Base-by-base conservation (phyloP, 768 basidiomycete genomes). In the Tulasnella sp. region DNA sequence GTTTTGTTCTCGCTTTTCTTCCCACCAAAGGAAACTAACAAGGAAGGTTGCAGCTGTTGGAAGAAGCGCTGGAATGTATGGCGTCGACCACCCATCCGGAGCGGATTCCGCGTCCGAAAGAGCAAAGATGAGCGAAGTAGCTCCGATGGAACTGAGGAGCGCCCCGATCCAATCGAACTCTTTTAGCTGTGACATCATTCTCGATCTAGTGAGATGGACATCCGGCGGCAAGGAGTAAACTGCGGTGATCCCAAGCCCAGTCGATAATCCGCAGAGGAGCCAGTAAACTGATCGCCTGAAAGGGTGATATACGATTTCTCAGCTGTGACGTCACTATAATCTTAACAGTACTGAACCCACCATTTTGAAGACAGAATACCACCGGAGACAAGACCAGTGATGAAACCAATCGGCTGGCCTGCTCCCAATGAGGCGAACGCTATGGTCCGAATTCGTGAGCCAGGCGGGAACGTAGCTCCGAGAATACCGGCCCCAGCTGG, bases 11-110 rank as follows among this genome's bases (percentile, higher is more conserved):
- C 74, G 67, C 39, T 75, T 75, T 39, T 75, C 74, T 25, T 75
- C 74, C 74, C 74, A 75, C 74, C 74, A 75, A 25, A 75, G 67
- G 74, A 75, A 75, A 25, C 74, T 75, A 36, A 75, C 64, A 29
- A 76, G 34, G 38, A 76, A 67, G 29, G 75, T 70, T 29, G 68
- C 75, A 22, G 75, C 68, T n/a, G 75, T 76, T 4, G 75, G 75
- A 25, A 76, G 68, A 36, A 76, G 68, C 14, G 75, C 75, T 29
- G 75, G 68, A 4, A 76, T 76, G 42, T 76, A 76, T 31, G 75
- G 75, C 9, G 58, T 76, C 8, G 58, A 68, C 75, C 75, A 76
- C 34, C 75, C 75, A 12, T 76, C 75, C 14, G 75, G 75, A 36
- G 75, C 67, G 17, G 75, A 68, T 40, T 70, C 75, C 1, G 75